These are phyloP conservation scores for Mycena filopes DNA, from an alignment of 768 basidiomycete genomes.

Conservation along the genomic window DNA sequence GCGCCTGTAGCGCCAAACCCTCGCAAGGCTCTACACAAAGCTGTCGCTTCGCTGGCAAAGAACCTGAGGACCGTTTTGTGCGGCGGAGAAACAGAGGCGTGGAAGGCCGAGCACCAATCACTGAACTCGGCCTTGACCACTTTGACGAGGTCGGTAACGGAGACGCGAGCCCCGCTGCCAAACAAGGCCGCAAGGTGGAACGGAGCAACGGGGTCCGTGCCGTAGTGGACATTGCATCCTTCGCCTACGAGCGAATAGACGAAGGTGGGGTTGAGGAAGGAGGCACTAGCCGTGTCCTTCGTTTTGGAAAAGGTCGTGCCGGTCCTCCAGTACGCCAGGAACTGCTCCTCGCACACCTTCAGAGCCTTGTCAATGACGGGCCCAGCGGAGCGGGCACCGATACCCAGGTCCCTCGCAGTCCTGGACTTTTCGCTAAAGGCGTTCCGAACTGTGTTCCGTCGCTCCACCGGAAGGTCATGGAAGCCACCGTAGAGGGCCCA, in stretches of 20 bases:
- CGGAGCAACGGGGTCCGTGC: constrained; percentile 51
- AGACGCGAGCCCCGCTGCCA: neutral
- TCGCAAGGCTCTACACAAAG: constrained; percentile 49
- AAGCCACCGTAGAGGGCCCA: constrained; percentile 47
- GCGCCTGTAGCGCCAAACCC: constrained; percentile 30
- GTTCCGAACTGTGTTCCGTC: constrained; percentile 25
- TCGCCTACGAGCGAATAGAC: constrained; percentile 51
- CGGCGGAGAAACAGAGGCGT: constrained; percentile 48
- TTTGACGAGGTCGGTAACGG: constrained; percentile 28
- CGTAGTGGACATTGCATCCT: constrained; percentile 55
- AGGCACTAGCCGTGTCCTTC: constrained; percentile 29
- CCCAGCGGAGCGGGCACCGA: constrained; percentile 49
- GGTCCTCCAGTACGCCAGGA: constrained; percentile 50
- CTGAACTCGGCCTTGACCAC: constrained; percentile 31
- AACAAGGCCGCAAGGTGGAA: constrained; percentile 50
- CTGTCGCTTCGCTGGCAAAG: constrained; percentile 18
- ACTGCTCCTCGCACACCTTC: constrained; percentile 35
- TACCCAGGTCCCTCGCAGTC: constrained; percentile 12
- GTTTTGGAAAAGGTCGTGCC: constrained; percentile 44
- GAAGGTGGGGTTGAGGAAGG: constrained; percentile 57
- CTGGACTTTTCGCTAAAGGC: constrained; percentile 24
- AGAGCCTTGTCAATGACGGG: constrained; percentile 40
- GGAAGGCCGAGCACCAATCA: constrained; percentile 33
- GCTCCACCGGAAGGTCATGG: constrained; percentile 40
- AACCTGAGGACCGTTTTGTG: constrained; percentile 14